Percentiles rank a stretch among this genome's conserved stretches.
These are phyloP conservation scores for Aureococcus anophagefferens DNA, from an alignment of 108 stramenopile species.

Conservation along the genomic window DNA sequence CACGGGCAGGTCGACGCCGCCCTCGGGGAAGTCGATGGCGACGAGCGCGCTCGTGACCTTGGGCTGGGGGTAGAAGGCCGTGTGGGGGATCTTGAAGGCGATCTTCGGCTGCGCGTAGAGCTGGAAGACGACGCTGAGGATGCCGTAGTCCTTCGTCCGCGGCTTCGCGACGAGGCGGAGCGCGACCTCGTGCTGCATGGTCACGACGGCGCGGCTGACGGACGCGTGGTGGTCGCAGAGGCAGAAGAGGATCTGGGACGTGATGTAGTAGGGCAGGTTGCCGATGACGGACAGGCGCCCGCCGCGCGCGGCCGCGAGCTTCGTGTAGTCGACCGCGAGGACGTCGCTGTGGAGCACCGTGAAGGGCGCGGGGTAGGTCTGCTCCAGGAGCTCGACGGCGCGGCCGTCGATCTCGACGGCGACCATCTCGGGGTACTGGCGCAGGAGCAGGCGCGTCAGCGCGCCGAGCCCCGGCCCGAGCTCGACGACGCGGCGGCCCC, in stretches of 20 bases:
- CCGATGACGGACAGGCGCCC: constrained; percentile 80
- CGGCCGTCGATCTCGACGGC: constrained; percentile 90
- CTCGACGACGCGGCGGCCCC: constrained; percentile 5
- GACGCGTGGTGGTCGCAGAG: constrained; percentile 79
- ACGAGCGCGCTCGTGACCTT: constrained; percentile 86
- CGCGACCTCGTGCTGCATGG: constrained; percentile 95
- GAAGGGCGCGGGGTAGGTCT: constrained; percentile 44
- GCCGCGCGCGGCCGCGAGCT: constrained; percentile 58
- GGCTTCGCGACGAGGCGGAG: constrained; percentile 66
- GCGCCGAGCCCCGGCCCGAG: constrained; percentile 76
- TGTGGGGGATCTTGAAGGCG: constrained; percentile 92
- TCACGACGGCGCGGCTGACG: constrained; percentile 77
- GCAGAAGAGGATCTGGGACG: constrained; percentile 85
- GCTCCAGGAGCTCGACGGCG: constrained; percentile 61
- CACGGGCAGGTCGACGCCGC: neutral
- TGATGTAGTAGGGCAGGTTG: constrained; percentile 95
- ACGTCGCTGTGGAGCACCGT: constrained; percentile 60
- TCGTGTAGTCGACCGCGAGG: constrained; percentile 72
- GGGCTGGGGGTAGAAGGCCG: constrained; percentile 92
- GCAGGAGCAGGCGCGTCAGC: constrained; percentile 68
- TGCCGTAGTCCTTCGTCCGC: constrained; percentile 73
- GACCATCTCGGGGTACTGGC: constrained; percentile 63
- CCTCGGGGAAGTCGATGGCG: constrained; percentile 67
- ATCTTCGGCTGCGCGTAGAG: constrained; percentile 66
- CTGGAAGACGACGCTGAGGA: constrained; percentile 87